Percentiles rank a stretch among this genome's conserved stretches.
Evolutionary conservation across 176 grass and related monocot species (phyloP).

Genomic region (Elymus sibiricus): DNA sequence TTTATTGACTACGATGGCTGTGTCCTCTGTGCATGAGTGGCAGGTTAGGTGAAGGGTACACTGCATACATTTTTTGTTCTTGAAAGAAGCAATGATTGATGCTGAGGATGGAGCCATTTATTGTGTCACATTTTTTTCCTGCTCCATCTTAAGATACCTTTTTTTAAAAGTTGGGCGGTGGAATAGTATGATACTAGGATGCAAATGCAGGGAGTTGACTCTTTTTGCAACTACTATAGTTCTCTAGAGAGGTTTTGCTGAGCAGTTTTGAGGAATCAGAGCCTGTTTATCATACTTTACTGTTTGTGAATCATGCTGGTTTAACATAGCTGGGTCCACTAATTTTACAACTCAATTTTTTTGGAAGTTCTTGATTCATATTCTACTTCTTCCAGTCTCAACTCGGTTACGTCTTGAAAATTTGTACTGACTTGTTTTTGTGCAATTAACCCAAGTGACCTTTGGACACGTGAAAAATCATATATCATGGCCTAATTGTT

Average conservation of each 20-base stretch:
- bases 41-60: slow-evolving; percentile 40
- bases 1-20: slow-evolving; percentile 10
- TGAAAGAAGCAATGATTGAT: slow-evolving; percentile 35
- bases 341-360: background rate
- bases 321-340: background rate
- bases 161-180: background rate
- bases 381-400: background rate
- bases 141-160: background rate
- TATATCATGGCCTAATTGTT: slow-evolving; percentile 12
- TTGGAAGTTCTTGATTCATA: background rate
- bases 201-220: background rate
- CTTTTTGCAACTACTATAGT: background rate
- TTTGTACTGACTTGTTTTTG: background rate
- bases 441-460: background rate
- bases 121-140: slow-evolving; percentile 6
- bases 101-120: slow-evolving; percentile 4
- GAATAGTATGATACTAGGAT: slow-evolving; percentile 5
- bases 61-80: background rate
- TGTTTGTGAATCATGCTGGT: background rate
- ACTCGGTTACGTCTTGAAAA: background rate
- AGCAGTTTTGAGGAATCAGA: background rate
- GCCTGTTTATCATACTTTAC: background rate
- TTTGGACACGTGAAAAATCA: background rate
- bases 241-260: background rate
- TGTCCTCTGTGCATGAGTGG: slow-evolving; percentile 24